These are phyloP conservation scores for Naegleria fowleri DNA, from an alignment of 208 protist species.

Conservation along the genomic window DNA sequence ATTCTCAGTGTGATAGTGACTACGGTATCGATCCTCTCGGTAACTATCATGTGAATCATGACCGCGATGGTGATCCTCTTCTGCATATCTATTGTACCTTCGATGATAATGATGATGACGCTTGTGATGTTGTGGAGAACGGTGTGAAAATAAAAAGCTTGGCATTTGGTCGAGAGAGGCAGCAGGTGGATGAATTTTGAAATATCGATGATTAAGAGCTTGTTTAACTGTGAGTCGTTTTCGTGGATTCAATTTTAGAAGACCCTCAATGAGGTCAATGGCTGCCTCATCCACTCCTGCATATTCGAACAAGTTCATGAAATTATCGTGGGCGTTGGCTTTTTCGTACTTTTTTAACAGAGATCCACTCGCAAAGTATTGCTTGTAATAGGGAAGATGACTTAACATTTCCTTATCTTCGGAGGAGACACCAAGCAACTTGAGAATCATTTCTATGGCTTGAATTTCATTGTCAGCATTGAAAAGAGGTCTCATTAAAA, in stretches of 20 bases:
- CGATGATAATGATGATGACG: too few species aligned
- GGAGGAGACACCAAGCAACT: background rate
- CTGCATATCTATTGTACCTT: too few species aligned
- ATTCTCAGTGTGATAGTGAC: too few species aligned
- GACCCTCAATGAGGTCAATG: slow-evolving; percentile 77
- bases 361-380: too few species aligned
- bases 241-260: slow-evolving; percentile 38
- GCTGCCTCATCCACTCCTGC: background rate
- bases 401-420: background rate
- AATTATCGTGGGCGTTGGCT: background rate
- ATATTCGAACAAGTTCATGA: background rate
- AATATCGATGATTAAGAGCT: slow-evolving; percentile 8
- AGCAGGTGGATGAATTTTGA: background rate
- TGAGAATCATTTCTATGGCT: slow-evolving; percentile 60
- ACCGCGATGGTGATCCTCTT: too few species aligned
- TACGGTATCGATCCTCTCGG: too few species aligned
- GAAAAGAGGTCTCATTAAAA: slow-evolving; percentile 51
- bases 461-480: slow-evolving; percentile 60
- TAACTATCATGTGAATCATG: too few species aligned
- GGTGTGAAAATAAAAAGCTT: too few species aligned
- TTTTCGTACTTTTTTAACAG: background rate
- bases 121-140: too few species aligned
- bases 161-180: too few species aligned
- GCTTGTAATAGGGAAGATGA: background rate
- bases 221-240: background rate